Conservation (phyloP, 805 yeast species). For the Ogataea pini region DNA sequence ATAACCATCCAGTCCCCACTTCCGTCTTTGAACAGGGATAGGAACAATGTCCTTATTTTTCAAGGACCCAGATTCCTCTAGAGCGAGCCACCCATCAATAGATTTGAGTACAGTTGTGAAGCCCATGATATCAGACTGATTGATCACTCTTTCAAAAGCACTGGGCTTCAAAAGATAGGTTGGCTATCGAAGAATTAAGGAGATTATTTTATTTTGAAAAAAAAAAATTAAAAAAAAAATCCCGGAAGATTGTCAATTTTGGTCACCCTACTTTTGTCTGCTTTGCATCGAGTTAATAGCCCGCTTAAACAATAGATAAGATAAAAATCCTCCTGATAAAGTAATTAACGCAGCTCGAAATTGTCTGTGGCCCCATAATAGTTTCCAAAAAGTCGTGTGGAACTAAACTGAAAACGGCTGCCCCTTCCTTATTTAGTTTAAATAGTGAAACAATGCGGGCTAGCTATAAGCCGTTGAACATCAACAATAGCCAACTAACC, state of each 20-base stretch:
- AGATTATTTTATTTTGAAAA: not conserved
- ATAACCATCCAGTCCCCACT: constrained; percentile 45
- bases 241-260: not conserved
- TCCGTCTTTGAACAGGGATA: constrained; percentile 42
- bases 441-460: not conserved
- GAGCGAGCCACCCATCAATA: constrained; percentile 6
- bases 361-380: not conserved
- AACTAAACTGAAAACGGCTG: not conserved
- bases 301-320: not conserved
- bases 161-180: not conserved
- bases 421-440: not conserved
- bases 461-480: not conserved
- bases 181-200: not conserved
- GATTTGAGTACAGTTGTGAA: not conserved
- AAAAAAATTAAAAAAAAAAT: not conserved
- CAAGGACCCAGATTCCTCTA: constrained; percentile 3
- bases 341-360: not conserved
- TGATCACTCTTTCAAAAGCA: not conserved
- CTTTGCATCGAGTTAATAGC: not conserved
- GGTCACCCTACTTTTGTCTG: not conserved
- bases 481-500: not conserved
- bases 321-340: not conserved
- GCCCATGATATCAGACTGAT: not conserved
- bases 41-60: constrained; percentile 39
- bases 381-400: not conserved